phyloP scores from a whole-genome alignment of 176 grass and related monocot species.

The Oryza rufipogon region DNA sequence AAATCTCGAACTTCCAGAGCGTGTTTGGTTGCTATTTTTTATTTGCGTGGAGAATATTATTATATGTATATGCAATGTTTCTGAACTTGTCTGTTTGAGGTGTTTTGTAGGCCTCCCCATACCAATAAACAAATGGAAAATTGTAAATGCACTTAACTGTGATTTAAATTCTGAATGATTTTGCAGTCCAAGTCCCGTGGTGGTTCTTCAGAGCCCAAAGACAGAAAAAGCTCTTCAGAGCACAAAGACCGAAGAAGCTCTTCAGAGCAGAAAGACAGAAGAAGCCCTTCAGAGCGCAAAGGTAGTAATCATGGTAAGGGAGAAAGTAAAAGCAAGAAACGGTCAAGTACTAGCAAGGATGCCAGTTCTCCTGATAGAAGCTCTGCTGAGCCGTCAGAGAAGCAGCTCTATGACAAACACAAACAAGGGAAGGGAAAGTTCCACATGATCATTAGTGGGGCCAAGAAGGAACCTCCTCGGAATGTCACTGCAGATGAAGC shows the following conservation, averaged over 20 bases:
- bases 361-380: conserved; percentile 41
- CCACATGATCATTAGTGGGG: conserved; percentile 55
- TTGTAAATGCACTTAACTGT: not conserved
- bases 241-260: conserved; percentile 27
- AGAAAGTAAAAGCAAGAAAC: conserved; percentile 36
- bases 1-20: not conserved
- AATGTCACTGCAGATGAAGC: conserved; percentile 78
- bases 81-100: not conserved
- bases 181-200: conserved; percentile 43
- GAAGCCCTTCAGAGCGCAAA: conserved; percentile 24
- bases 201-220: conserved; percentile 31
- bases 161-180: conserved; percentile 12
- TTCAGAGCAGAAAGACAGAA: conserved; percentile 26
- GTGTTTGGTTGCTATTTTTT: not conserved
- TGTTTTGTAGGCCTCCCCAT: not conserved
- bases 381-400: conserved; percentile 54
- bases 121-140: not conserved
- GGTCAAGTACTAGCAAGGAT: conserved; percentile 28
- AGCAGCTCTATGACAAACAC: conserved; percentile 44
- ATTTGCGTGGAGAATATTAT: not conserved
- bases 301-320: conserved; percentile 27
- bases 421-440: conserved; percentile 58
- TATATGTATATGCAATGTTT: conserved; percentile 1
- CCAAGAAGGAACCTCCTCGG: conserved; percentile 55
- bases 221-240: conserved; percentile 20